Conservation (phyloP, 768 basidiomycete species). For the Leccinum aurantiacum region DNA sequence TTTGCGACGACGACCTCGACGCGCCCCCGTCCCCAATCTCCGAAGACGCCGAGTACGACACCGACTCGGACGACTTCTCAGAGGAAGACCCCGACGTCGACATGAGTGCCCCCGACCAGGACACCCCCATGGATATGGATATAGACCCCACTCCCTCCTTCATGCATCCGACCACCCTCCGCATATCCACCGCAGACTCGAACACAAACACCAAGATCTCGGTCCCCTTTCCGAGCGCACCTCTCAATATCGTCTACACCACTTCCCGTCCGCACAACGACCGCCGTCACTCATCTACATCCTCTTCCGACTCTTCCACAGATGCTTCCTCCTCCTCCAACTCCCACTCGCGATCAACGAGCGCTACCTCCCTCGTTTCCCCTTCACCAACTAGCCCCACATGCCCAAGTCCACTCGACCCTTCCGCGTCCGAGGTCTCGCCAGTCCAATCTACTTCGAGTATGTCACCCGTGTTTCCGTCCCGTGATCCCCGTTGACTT, state of each 20-base stretch:
- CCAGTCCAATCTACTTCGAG: conserved; percentile 6
- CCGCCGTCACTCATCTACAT: conserved; percentile 33
- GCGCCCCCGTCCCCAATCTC: conserved; percentile 12
- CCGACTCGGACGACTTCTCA: conserved; percentile 30
- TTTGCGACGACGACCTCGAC: conserved; percentile 67
- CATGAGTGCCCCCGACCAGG: conserved; percentile 31
- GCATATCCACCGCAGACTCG: conserved; percentile 27
- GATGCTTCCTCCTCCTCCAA: conserved; percentile 26
- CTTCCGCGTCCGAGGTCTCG: conserved; percentile 4
- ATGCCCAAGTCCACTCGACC: conserved; percentile 8
- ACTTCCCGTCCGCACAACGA: conserved; percentile 17
- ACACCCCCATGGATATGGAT: conserved; percentile 31
- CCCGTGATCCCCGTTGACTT: conserved; percentile 1
- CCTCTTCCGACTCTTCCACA: conserved; percentile 25
- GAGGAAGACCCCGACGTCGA: conserved; percentile 29
- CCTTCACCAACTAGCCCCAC: conserved; percentile 25
- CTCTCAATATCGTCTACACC: conserved; percentile 15
- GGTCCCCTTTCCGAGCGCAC: conserved; percentile 12
- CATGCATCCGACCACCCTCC: conserved; percentile 42
- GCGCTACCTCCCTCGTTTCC: conserved; percentile 32
- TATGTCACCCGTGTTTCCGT: background rate
- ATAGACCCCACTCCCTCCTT: conserved; percentile 28
- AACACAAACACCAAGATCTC: conserved; percentile 9
- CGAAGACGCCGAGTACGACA: conserved; percentile 33
- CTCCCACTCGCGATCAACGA: conserved; percentile 22